Evolutionary conservation across 768 basidiomycete genomes (phyloP).

Genomic region (Kwoniella bestiolae): DNA sequence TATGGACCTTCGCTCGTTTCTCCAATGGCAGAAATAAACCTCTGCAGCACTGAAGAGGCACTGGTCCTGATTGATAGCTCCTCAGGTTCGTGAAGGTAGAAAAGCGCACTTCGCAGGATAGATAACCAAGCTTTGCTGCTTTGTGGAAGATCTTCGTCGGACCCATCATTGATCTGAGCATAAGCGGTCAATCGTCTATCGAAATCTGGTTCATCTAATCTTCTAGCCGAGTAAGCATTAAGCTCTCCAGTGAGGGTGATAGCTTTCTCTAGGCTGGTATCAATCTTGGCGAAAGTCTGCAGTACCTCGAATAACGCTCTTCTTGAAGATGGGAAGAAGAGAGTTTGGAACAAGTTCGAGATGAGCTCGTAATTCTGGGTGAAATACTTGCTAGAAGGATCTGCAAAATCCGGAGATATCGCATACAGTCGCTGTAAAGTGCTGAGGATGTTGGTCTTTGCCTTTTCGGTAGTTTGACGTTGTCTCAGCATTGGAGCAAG

Average conservation of each 20-base stretch:
- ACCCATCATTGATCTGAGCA: constrained; percentile 69
- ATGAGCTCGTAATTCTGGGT: constrained; percentile 61
- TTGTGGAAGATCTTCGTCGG: constrained; percentile 57
- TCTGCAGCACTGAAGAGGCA: constrained; percentile 73
- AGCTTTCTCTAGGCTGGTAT: constrained; percentile 61
- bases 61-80: constrained; percentile 85
- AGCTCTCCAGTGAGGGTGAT: constrained; percentile 67
- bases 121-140: constrained; percentile 73
- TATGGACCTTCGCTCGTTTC: constrained; percentile 54
- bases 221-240: constrained; percentile 81
- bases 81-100: constrained; percentile 83
- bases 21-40: constrained; percentile 68
- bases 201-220: constrained; percentile 91
- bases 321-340: constrained; percentile 75
- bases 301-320: constrained; percentile 71
- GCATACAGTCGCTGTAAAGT: constrained; percentile 68
- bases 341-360: constrained; percentile 74
- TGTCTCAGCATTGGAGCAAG: constrained; percentile 80
- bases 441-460: constrained; percentile 78
- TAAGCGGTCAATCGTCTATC: constrained; percentile 80
- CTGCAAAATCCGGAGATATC: constrained; percentile 61
- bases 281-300: constrained; percentile 62
- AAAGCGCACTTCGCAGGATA: constrained; percentile 77
- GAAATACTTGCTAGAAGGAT: constrained; percentile 49
- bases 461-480: constrained; percentile 78